Evolutionary conservation across 1,139 yeast genomes (phyloP), one percentile per base, ranked within the genome.

Genomic region (Zygosaccharomyces pseudobailii): DNA sequence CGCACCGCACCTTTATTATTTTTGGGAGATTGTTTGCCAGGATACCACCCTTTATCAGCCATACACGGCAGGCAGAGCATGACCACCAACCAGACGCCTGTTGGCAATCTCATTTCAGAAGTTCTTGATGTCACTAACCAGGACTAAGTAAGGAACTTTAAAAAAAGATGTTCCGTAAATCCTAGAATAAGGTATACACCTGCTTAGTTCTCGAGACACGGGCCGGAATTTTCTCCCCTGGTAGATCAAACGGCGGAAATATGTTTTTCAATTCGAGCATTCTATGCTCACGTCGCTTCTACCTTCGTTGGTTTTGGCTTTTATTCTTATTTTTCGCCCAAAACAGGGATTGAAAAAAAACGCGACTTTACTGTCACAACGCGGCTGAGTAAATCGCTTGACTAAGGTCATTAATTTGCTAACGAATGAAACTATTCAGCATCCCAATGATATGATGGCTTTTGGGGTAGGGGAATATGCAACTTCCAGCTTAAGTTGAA

Each of bases 61-160:
- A 30, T 32, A 27, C 23, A 19, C 25, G 41, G 41, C 9, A 38
- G 41, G 34, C 41, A 38, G 13, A 28, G 33, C 24, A 28, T 28
- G 25, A 38, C 13, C 22, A 38, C 21, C n/a, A 38, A 28, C 24
- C 23, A 38, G 20, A 38, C 8, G 5, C 19, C 19, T 30, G 13
- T 19, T n/a, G 13, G 33, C 33, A n/a, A 30, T 30, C 19, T 13
- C 33, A 30, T 30, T 30, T 30, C 33, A 30, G 13, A 9, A 30
- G 19, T 10, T n/a, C 17, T 13, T 13, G 17, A 13, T 13, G 17
- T 13, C 17, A 13, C 17, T 13, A 13, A 13, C 17, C 17, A 13
- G 17, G 17, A 13, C 17, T 13, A 13, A 13, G 17, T 13, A 13
- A 13, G 17, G 17, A 13, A 13, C 17, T 13, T 13, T 13, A 13